Evolutionary conservation across 768 basidiomycete species (phyloP).

Genomic region (Pseudohyphozyma bogoriensis): DNA sequence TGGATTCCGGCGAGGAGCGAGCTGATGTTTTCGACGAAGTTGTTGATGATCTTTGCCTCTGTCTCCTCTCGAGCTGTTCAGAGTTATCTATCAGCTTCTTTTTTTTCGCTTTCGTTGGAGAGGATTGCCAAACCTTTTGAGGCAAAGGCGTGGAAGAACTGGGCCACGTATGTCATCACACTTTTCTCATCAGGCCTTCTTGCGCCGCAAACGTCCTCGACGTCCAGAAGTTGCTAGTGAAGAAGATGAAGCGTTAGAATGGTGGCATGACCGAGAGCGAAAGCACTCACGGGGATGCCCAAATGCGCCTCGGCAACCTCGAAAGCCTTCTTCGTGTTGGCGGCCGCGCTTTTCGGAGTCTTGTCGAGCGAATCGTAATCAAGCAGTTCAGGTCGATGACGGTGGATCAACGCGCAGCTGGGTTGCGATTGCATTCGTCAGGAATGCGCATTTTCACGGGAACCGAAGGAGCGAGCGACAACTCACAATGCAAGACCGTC

Average conservation of each 20-base stretch:
- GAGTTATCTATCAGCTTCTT: constrained; percentile 3
- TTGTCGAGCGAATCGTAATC: constrained; percentile 82
- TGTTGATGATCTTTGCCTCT: constrained; percentile 82
- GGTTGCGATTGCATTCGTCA: not conserved
- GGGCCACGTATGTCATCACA: constrained; percentile 96
- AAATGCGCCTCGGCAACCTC: constrained; percentile 75
- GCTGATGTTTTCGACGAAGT: constrained; percentile 91
- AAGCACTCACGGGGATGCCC: constrained; percentile 66
- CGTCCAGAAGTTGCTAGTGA: constrained; percentile 80
- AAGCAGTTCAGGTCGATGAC: constrained; percentile 87
- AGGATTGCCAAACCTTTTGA: constrained; percentile 66
- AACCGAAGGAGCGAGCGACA: constrained; percentile 41
- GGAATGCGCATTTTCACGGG: constrained; percentile 11
- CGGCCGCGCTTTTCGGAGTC: constrained; percentile 47
- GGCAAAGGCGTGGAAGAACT: constrained; percentile 96
- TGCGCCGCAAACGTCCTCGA: constrained; percentile 83
- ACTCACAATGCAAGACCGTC: constrained; percentile 78
- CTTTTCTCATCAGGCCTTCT: constrained; percentile 86
- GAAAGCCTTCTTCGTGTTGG: constrained; percentile 80
- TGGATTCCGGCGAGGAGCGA: constrained; percentile 77
- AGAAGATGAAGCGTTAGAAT: not conserved
- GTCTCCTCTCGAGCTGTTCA: constrained; percentile 82
- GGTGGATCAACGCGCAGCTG: constrained; percentile 95
- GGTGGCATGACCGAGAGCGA: not conserved
- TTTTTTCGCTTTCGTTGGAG: not conserved